Base-by-base conservation (phyloP, 306 rosid species). In the Acacia crassicarpa region DNA sequence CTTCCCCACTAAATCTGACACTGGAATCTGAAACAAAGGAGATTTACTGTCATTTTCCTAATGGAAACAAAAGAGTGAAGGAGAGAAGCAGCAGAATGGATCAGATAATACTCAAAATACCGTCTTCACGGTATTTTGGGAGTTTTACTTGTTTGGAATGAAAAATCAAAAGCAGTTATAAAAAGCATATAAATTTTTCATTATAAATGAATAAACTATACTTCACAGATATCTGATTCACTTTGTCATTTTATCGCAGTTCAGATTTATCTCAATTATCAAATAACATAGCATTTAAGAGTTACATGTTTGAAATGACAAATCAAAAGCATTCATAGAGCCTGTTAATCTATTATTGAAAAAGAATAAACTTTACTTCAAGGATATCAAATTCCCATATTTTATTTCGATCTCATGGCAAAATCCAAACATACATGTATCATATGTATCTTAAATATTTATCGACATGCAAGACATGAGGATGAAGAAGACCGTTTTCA, bases 1-100 rank as follows among this genome's bases (percentile, higher is more conserved):
- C 88, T 90, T 91, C 74, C 97, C 97, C 71, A 84, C 86, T n/a
- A 94, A 83, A 69, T 88, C 91, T 9, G 92, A 87, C 67, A 94
- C 93, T 0, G 81, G 32, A 22, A 58, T 58, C 65, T 58, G 65
- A 58, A 58, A 58, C 0, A 8, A 58, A 9, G 13, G 0, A 58
- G 5, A 16, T 1, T 5, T 4, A 10, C 30, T 58, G 30, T 58
- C 65, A 58, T 58, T 58, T 3, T 58, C 65, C 9, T 4, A 22
- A 58, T 9, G 13, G 6, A 8, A n/a, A n/a, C 30, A 58, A 8
- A 8, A 58, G 63, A 58, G 30, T 4, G 22, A 22, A 22, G 14
- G 14, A n/a, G 63, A 22, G 30, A 22, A 58, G 13, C 30, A 22
- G 4, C 13, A 58, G 1, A n/a, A 9, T 58, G 30, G 32, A n/a